Evolutionary conservation across 176 grass and related monocot genomes (phyloP).

Genomic region (Sorghum bicolor): Sorghum_bicolor_NCBIv3 NC_012878.2:43051501-43052000

Average conservation of each 20-base stretch:
- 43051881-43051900: conserved; percentile 26
- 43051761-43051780: conserved; percentile 4
- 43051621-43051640: not conserved
- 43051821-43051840: not conserved
- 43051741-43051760: not conserved
- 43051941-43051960: not conserved
- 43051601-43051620: conserved; percentile 6
- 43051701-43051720: not conserved
- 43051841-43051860: not conserved
- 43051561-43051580: conserved; percentile 2
- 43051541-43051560: conserved; percentile 30
- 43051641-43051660: not conserved
- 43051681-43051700: conserved; percentile 1
- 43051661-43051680: not conserved
- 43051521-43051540: not conserved
- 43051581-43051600: not conserved
- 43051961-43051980: not conserved
- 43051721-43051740: not conserved
- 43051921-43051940: not conserved
- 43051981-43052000: not conserved
- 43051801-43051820: not conserved
- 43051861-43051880: not conserved
- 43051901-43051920: not conserved
- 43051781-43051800: not conserved
- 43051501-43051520: not conserved